A percentile compares a stretch with the other conserved stretches of the same genome.
These are phyloP conservation scores for Phoma sp. DNA, from an alignment of 2,329 filamentous ascomycete genomes.

Conservation along the genomic window DNA sequence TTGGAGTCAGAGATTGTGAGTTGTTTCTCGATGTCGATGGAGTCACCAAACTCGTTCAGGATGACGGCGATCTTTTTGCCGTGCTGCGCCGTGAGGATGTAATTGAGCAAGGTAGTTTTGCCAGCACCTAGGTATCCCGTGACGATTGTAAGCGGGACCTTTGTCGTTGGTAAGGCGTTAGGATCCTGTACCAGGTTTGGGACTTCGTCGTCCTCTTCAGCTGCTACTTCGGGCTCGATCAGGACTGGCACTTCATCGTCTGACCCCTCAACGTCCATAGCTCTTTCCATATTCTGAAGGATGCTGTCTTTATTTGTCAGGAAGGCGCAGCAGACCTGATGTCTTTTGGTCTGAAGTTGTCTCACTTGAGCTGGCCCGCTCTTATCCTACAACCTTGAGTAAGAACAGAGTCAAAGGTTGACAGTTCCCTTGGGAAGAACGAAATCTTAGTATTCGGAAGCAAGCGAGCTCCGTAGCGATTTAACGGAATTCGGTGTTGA, in stretches of 20 bases:
- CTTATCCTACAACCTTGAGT: no score
- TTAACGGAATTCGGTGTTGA: background rate
- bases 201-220: constrained; percentile 24
- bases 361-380: no score
- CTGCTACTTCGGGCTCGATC: constrained; percentile 54
- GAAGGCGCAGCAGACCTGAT: no score
- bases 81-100: constrained; percentile 92
- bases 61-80: constrained; percentile 99
- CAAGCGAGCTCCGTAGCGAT: background rate
- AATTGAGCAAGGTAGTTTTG: constrained; percentile 94
- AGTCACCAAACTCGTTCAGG: constrained; percentile 70
- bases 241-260: constrained; percentile 56
- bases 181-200: constrained; percentile 40
- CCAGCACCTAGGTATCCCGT: constrained; percentile 93
- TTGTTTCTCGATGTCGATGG: constrained; percentile 93
- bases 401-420: no score
- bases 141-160: constrained; percentile 84
- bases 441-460: background rate
- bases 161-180: constrained; percentile 60
- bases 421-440: no score
- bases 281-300: background rate
- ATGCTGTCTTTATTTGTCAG: no score
- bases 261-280: constrained; percentile 24
- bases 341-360: no score
- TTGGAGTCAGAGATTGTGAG: constrained; percentile 73